Base-by-base conservation (phyloP, 2,329 filamentous ascomycete genomes). In the Exophiala alcalophila region DNA sequence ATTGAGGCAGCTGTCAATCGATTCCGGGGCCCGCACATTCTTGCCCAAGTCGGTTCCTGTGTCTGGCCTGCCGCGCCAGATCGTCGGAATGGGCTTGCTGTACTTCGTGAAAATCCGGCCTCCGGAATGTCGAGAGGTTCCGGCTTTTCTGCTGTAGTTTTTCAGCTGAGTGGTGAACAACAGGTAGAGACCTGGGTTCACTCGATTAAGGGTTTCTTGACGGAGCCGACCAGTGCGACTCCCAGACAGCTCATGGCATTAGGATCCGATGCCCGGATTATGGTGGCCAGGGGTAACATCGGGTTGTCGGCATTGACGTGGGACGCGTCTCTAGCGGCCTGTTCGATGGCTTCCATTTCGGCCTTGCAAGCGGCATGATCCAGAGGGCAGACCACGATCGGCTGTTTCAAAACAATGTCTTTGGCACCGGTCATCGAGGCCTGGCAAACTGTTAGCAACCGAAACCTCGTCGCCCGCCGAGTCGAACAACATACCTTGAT, bases 301-400 rank as follows among this genome's bases (percentile, higher is more conserved):
- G 90, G 92, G 57, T 92, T 92, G 49, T 94, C 87, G 1, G 84
- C 84, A 55, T 91, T 88, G 48, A 97, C 83, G 49, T 86, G 81
- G 11, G 86, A 84, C 2, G 92, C 91, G 57, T 97, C 91, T 65
- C 90, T 91, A 29, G 92, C 92, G 0, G 92, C 86, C 66, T 95
- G 88, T 61, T 96, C 90, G 52, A 98, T 97, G 25, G 90, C 90
- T 58, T 95, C 90, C 88, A 98, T 96, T 68, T 97, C 92, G 62
- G 96, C 90, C 65, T 94, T 96, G 69, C 92, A 98, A 11, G 84
- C 86, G 54, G 94, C 87, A 60, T 96, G 88, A 60, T 98, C 92
- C 50, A 96, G 80, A 0, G 92, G 91, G 59, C 91, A 97, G 37
- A 97, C 92, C 23, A 97, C 88, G 44, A 98, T 96, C 4, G 88